These are phyloP conservation scores for Nannochloris sp. DNA, from an alignment of 139 green algal genomes.

Conservation along the genomic window DNA sequence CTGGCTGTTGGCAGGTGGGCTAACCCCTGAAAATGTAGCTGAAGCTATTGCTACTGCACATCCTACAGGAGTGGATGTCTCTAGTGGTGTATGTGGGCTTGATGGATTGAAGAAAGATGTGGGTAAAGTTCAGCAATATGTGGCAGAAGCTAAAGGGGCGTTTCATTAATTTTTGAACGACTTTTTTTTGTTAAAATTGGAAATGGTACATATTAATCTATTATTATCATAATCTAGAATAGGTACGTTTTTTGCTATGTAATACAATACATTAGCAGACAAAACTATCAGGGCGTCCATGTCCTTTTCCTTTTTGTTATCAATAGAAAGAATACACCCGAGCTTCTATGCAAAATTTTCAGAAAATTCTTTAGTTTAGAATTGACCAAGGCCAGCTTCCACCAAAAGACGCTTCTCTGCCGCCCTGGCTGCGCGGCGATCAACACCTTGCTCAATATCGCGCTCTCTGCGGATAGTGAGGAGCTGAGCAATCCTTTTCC, in stretches of 20 bases:
- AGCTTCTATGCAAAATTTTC: background rate
- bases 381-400: constrained; percentile 25
- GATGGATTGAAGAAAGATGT: constrained; percentile 50
- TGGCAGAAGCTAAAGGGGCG: constrained; percentile 6
- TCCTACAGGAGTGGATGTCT: constrained; percentile 72
- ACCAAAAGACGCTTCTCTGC: constrained; percentile 16
- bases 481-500: constrained; percentile 31
- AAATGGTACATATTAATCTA: too few relatives aligned
- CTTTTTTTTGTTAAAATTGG: too few relatives aligned
- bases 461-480: constrained; percentile 37
- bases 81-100: constrained; percentile 62
- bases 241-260: too few relatives aligned
- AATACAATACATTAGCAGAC: too few relatives aligned
- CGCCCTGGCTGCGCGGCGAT: constrained; percentile 11
- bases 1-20: constrained; percentile 73
- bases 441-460: constrained; percentile 35
- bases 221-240: too few relatives aligned
- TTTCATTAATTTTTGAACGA: constrained; percentile 4
- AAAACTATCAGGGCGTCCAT: too few relatives aligned
- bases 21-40: constrained; percentile 62
- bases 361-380: background rate
- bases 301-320: too few relatives aligned
- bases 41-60: constrained; percentile 39
- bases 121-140: constrained; percentile 30
- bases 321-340: background rate